Evolutionary conservation across 2,329 filamentous ascomycete species (phyloP).

Genomic region (Lasiodiplodia gonubiensis): DNA sequence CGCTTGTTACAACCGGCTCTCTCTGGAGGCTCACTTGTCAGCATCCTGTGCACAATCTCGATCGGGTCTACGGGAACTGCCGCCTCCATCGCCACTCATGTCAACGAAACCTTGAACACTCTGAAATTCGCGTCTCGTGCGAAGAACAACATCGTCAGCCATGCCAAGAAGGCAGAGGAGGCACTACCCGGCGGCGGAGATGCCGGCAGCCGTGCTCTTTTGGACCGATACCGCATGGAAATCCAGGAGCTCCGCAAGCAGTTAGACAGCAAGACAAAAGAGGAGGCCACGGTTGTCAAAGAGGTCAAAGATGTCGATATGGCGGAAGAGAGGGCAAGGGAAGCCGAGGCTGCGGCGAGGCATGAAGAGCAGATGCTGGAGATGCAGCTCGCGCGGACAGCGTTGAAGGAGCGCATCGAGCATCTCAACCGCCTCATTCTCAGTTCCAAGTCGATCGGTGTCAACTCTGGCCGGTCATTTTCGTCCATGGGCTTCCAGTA

Average conservation of each 20-base stretch:
- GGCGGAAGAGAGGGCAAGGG: constrained; percentile 70
- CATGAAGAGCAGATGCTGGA: constrained; percentile 98
- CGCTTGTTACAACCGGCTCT: constrained; percentile 88
- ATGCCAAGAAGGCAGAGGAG: constrained; percentile 93
- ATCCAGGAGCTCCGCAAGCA: constrained; percentile 82
- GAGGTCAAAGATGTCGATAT: constrained; percentile 61
- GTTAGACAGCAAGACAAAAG: constrained; percentile 66
- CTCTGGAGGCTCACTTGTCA: constrained; percentile 92
- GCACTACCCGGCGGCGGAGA: constrained; percentile 78
- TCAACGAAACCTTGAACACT: constrained; percentile 89
- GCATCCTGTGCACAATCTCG: constrained; percentile 96
- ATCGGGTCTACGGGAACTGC: constrained; percentile 77
- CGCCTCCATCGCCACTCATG: constrained; percentile 75
- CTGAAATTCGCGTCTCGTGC: constrained; percentile 95
- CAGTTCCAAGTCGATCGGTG: constrained; percentile 92
- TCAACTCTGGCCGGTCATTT: constrained; percentile 65
- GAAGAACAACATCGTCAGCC: constrained; percentile 97
- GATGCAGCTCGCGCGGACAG: constrained; percentile 95
- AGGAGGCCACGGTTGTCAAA: constrained; percentile 62
- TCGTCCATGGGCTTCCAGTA: constrained; percentile 41
- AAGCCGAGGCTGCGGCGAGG: constrained; percentile 76
- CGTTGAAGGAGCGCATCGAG: constrained; percentile 95
- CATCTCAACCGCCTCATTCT: constrained; percentile 94
- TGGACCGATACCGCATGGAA: constrained; percentile 93
- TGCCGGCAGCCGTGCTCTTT: constrained; percentile 80